Evolutionary conservation across 2,329 filamentous ascomycete species (phyloP), one percentile per base, ranked within the genome.

Genomic region (Epichloe coenophiala): DNA sequence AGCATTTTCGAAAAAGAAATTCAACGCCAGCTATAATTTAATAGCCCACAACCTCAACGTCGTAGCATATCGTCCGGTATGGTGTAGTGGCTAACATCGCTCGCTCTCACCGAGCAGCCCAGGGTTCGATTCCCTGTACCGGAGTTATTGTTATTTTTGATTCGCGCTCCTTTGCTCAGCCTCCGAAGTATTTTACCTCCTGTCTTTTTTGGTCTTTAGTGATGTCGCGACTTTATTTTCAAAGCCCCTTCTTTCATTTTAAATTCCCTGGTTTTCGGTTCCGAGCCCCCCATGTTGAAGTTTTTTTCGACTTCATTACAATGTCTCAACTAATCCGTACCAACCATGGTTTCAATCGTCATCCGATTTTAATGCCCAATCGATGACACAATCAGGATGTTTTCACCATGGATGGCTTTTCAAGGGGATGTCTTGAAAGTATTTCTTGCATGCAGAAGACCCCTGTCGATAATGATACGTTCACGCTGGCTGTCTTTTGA

Each of bases 1-100:
- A 31, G 8, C 27, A 9, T 31, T 31, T 4, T 31, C 23, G 2
- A 27, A 27, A 23, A 19, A 17, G 17, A 19, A 19, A 19, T 19
- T 19, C 19, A 19, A 19, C 19, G 19, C 19, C 3, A 19, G 2
- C 3, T 27, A 27, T 3, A 3, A 27, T 27, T 9, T 0, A 11
- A 31, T 0, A 31, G 8, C 27, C 1, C 7, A 3, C 0, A 2
- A 0, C 0, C 3, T 0, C 1, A 1, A 4, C 3, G 11, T 1
- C 8, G 9, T 11, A 1, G 31, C 1, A 11, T 0, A 4, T 31
- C 3, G 56, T 63, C 61, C 61, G 61, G 58, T 62, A 63, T 64
- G 62, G 62, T 64, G 61, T 64, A 64, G 62, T 64, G 62, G 62
- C 61, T 63, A 64, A 64, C 62, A 64, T 64, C 62, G 62, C 60